phyloP scores from a whole-genome alignment of 106 monocot species.

The Allium sativum region DNA sequence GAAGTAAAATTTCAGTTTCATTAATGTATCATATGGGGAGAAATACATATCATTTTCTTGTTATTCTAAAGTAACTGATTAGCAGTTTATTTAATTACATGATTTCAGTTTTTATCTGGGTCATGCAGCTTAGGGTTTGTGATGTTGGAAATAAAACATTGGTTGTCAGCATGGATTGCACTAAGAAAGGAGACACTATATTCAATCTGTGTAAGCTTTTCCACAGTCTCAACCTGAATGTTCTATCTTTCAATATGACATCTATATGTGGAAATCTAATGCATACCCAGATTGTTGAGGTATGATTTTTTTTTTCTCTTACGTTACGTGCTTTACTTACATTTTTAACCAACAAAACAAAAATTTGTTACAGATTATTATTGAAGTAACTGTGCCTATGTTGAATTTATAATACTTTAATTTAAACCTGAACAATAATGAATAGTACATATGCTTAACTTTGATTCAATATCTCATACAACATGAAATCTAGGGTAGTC shows the following conservation, averaged over 20 bases:
- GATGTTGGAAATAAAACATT: slow-evolving; percentile 35
- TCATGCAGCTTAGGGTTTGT: slow-evolving; percentile 39
- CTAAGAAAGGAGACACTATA: slow-evolving; percentile 52
- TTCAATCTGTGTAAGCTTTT: slow-evolving; percentile 40
- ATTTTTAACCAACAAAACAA: neutral
- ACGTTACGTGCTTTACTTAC: neutral
- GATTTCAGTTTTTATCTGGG: too few relatives aligned
- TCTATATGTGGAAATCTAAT: slow-evolving; percentile 47
- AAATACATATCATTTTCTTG: neutral
- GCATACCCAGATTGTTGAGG: slow-evolving; percentile 80
- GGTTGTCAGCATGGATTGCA: slow-evolving; percentile 54
- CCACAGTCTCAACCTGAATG: slow-evolving; percentile 46
- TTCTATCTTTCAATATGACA: slow-evolving; percentile 60
- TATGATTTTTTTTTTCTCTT: slow-evolving; percentile 2
- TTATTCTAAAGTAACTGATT: neutral
- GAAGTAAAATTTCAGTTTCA: neutral
- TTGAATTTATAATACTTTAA: neutral
- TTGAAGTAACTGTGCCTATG: neutral
- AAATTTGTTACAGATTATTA: neutral
- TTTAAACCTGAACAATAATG: neutral
- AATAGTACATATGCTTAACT: neutral
- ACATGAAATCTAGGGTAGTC: neutral
- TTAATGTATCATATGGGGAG: neutral
- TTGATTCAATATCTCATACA: neutral
- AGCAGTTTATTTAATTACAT: neutral